Evolutionary conservation across 192 early-diverging fungal genomes (phyloP).

Genomic region (Coemansia sp.): DNA sequence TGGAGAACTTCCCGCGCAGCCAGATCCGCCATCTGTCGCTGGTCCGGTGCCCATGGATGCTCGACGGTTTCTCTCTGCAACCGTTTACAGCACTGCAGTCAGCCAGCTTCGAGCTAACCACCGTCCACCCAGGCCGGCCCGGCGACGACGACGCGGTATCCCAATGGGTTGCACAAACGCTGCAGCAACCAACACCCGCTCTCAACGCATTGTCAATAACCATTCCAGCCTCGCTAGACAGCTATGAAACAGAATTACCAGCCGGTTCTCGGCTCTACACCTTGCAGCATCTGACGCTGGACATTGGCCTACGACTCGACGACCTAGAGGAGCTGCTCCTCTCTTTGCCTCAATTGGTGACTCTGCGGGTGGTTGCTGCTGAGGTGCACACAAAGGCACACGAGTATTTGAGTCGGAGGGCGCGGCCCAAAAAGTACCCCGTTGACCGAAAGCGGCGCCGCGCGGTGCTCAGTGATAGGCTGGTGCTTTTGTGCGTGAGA

Average conservation of each 20-base stretch:
- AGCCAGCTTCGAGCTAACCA: constrained; percentile 13
- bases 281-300: constrained; percentile 18
- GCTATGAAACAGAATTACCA: constrained; percentile 18
- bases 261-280: neutral
- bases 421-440: constrained; percentile 22
- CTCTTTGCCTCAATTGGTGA: constrained; percentile 10
- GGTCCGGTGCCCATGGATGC: constrained; percentile 14
- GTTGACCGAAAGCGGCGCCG: neutral
- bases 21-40: constrained; percentile 25
- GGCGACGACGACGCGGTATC: constrained; percentile 12
- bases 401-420: constrained; percentile 34
- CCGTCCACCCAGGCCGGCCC: constrained; percentile 3
- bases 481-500: constrained; percentile 16
- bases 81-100: constrained; percentile 12
- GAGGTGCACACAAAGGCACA: constrained; percentile 28
- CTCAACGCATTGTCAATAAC: neutral
- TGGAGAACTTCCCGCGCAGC: constrained; percentile 42
- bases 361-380: constrained; percentile 15
- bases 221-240: neutral
- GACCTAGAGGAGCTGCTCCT: constrained; percentile 34
- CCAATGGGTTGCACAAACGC: constrained; percentile 12
- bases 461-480: constrained; percentile 9
- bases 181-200: neutral
- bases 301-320: constrained; percentile 19
- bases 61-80: constrained; percentile 13